Percentiles rank a stretch among this genome's conserved stretches.
Evolutionary conservation across 2,329 filamentous ascomycete species (phyloP).

Genomic region (Aspergillus pseudoterreus): DNA sequence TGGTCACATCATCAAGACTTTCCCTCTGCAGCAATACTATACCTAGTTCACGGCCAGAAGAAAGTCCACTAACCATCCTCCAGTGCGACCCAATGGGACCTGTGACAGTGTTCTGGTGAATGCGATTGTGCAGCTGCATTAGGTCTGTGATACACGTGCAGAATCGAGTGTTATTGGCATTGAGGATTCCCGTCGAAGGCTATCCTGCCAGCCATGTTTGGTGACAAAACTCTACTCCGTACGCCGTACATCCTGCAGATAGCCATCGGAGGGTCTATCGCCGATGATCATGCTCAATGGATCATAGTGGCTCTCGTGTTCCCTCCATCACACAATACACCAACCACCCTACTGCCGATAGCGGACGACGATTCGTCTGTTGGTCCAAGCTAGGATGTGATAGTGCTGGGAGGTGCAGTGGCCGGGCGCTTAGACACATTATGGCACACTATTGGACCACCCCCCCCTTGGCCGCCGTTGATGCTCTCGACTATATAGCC

Average conservation of each 20-base stretch:
- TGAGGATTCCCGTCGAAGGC: background rate
- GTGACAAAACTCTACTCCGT: no score
- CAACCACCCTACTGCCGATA: background rate
- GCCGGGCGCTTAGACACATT: constrained; percentile 15
- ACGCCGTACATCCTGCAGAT: no score
- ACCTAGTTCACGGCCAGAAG: no score
- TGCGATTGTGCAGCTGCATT: background rate
- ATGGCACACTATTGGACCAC: constrained; percentile 12
- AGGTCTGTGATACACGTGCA: background rate
- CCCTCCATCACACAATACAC: background rate
- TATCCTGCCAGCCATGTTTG: no score
- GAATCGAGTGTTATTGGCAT: background rate
- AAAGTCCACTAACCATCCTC: background rate
- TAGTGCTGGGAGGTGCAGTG: constrained; percentile 14
- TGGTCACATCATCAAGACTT: no score
- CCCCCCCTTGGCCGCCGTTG: constrained; percentile 1
- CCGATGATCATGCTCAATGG: background rate
- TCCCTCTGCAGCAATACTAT: no score
- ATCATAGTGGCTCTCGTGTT: background rate
- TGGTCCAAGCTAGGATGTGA: constrained; percentile 11
- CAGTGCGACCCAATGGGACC: background rate
- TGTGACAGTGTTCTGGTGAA: background rate
- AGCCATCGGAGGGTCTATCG: background rate
- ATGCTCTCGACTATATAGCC: constrained; percentile 30
- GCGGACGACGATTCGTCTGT: constrained; percentile 5